Base-by-base conservation (phyloP, 2,329 filamentous ascomycete genomes). In the Colletotrichum sansevieriae region DNA sequence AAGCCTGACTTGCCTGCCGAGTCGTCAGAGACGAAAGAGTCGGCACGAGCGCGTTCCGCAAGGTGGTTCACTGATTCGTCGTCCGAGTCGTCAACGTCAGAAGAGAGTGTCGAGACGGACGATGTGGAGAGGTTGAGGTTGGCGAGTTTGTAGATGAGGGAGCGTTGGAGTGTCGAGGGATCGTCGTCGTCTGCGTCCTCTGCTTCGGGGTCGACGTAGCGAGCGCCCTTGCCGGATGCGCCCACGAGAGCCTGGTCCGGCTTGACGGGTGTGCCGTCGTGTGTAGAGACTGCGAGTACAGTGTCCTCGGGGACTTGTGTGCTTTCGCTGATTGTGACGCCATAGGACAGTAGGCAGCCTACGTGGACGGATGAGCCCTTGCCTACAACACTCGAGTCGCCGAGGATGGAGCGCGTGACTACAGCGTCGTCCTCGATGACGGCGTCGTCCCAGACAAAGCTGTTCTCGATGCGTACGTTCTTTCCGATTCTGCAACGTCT, bases 391-490 rank as follows among this genome's bases (percentile, higher is more conserved):
- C 87, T 92, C 54, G 89, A 88, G 74, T 91, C 90, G 4, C 92
- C 96, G 62, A 99, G 83, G 47, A 99, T 89, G 2, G 94, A 91
- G 72, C 89, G 87, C 9, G 87, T 85, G 55, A 99, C 83, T 25
- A 86, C 86, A 15, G 91, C 85, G 20, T 90, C 90, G 75, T 98
- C 93, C 1, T 90, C 92, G 72, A 99, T 88, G 5, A 87, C 87
- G 0, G 89, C 90, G 73, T 94, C 88, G 74, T 98, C 93, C 95
- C 95, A 98, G 71, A 99, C 88, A 74, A 94, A 95, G 22, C 93
- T 91, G 73, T 93, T 87, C 55, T 92, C 87, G 70, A 99, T 89
- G 43, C 84, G 87, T 33, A 96, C 95, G 72, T 96, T 93, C 73
- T 88, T 91, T 7, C 96, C 96, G 73, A 99, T 96, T 72, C 89